Conservation (phyloP, 371 early-diverging fungal genomes). For the Coemansia sp. region DNA sequence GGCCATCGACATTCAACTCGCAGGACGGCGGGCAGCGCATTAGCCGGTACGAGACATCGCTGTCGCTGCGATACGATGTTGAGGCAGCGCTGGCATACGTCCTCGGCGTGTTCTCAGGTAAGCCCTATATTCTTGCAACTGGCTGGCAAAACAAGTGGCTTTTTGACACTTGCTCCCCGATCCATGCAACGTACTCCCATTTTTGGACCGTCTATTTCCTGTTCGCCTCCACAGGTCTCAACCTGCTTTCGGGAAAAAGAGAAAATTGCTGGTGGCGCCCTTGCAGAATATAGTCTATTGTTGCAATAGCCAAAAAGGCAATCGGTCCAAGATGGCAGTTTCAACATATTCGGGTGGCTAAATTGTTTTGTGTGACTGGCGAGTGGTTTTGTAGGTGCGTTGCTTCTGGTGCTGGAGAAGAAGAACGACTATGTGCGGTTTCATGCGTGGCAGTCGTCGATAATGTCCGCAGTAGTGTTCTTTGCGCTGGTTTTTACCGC, state of each 20-base stretch:
- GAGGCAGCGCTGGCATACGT: constrained; percentile 75
- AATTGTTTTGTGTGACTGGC: not conserved
- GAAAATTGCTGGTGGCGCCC: constrained; percentile 2
- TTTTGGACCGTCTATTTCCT: not conserved
- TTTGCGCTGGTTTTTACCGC: constrained; percentile 31
- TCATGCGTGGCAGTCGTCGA: constrained; percentile 78
- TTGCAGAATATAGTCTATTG: not conserved
- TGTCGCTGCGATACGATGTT: constrained; percentile 76
- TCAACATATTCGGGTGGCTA: not conserved
- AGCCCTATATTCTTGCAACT: not conserved
- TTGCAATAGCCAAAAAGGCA: not conserved
- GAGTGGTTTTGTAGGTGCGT: constrained; percentile 56
- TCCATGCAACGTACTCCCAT: not conserved
- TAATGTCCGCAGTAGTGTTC: constrained; percentile 35
- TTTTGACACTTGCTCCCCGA: not conserved
- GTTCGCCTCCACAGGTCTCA: not conserved
- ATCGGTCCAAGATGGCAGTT: not conserved
- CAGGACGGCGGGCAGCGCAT: constrained; percentile 63
- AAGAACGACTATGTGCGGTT: constrained; percentile 83
- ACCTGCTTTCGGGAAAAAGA: not conserved
- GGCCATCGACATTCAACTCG: constrained; percentile 47
- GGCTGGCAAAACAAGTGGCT: not conserved
- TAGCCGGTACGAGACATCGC: constrained; percentile 76
- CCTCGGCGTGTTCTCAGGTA: constrained; percentile 73
- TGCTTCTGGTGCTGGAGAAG: constrained; percentile 73